Base-by-base conservation (phyloP, 2,329 filamentous ascomycete genomes). In the Botryotinia narcissicola region DNA sequence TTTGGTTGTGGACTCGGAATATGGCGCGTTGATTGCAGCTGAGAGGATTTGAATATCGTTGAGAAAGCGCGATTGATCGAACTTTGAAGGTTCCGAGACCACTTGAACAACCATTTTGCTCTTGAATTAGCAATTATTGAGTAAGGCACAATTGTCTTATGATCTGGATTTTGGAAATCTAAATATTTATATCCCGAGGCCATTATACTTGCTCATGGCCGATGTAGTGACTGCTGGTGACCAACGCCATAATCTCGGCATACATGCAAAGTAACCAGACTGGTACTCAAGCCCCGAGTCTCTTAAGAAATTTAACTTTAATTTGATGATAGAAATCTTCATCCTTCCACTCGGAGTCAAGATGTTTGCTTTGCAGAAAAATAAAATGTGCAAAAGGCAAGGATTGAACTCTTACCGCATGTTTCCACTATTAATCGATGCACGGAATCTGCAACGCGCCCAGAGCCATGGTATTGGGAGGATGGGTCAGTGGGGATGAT, bases 1-100 rank as follows among this genome's bases (percentile, higher is more conserved):
- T 9, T 18, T 18, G 29, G 63, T 51, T 51, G 42, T 66, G 44
- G 4, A n/a, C 44, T 66, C 63, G 32, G 44, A 66, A 35, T 51
- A 66, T n/a, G 63, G 63, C n/a, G 63, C 63, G 4, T 66, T 51
- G 44, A 66, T 66, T 18, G 44, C 44, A 25, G 63, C 63, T 37
- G 44, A 66, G 63, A 66, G 63, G 22, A 20, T 66, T 9, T 25
- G 42, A 12, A 66, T 66, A 18, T 66, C 63, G 12, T 66, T 9
- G 25, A 66, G 22, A 32, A 66, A 66, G 14, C 44, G 44, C n/a
- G 44, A 51, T n/a, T 51, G 63, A 37, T 51, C 44, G 29, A 66
- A 66, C 46, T 51, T 51, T 16, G 29, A 66, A 66, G 44, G 8
- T 37, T 66, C 20, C 3, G 29, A 37, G 44, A 51, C 12, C 7